phyloP scores from a whole-genome alignment of 1,284 basidiomycete genomes.

The Leccinum pseudoinsigne region DNA sequence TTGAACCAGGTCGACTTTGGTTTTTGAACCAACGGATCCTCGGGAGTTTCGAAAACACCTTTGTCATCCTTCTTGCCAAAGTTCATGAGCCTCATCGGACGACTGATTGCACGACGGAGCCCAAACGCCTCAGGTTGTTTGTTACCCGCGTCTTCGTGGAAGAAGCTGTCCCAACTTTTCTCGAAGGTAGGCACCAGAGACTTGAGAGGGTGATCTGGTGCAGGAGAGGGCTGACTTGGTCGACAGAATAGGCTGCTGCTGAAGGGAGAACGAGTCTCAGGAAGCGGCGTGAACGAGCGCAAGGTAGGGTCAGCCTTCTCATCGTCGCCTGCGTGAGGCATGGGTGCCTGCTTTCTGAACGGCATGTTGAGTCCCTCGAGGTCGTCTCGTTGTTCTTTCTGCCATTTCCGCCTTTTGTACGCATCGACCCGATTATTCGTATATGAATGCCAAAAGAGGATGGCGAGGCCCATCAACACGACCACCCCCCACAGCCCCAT shows the following conservation, averaged over 20 bases:
- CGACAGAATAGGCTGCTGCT: constrained; percentile 42
- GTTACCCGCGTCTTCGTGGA: constrained; percentile 37
- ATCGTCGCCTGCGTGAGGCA: constrained; percentile 24
- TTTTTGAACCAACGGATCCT: constrained; percentile 17
- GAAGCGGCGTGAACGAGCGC: constrained; percentile 52
- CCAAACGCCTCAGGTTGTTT: constrained; percentile 17
- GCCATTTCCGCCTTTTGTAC: constrained; percentile 49
- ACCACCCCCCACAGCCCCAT: constrained; percentile 79
- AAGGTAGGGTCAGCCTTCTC: constrained; percentile 36
- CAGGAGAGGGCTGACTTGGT: constrained; percentile 31
- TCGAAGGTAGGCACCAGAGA: constrained; percentile 37
- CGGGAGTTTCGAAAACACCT: constrained; percentile 36
- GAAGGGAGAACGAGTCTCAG: constrained; percentile 36
- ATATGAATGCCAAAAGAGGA: constrained; percentile 70
- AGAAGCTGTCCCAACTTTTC: constrained; percentile 53
- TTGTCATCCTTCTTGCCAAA: constrained; percentile 38
- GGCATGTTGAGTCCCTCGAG: constrained; percentile 46
- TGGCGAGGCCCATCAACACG: constrained; percentile 65
- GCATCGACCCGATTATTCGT: constrained; percentile 47
- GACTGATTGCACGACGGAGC: constrained; percentile 31
- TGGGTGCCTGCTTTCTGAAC: constrained; percentile 33
- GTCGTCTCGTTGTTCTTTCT: constrained; percentile 49
- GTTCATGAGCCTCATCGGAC: constrained; percentile 45
- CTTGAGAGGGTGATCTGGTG: constrained; percentile 30
- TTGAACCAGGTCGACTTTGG: constrained; percentile 31